phyloP scores from a whole-genome alignment of 306 rosid species.

The Cucumis cinereus region DNA sequence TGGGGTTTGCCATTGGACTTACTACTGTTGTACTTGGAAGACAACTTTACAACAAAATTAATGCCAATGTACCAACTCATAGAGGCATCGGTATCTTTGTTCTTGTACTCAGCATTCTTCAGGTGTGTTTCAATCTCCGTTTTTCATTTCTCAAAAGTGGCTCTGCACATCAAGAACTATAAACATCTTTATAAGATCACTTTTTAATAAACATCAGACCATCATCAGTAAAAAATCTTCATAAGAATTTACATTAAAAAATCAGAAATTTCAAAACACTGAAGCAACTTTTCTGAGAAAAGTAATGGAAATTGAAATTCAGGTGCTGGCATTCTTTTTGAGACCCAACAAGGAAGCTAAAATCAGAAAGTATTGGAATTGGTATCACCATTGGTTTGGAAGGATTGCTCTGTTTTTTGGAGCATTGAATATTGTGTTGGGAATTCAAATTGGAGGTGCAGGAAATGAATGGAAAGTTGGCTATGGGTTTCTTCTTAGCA shows the following conservation, averaged over 20 bases:
- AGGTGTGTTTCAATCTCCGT: conserved; percentile 33
- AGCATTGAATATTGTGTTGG: conserved; percentile 76
- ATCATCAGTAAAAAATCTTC: background rate
- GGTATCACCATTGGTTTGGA: conserved; percentile 90
- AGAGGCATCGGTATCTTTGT: conserved; percentile 87
- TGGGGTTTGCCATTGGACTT: conserved; percentile 71
- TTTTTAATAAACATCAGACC: background rate
- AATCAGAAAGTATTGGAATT: conserved; percentile 68
- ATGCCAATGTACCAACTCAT: conserved; percentile 64
- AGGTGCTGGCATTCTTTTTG: conserved; percentile 74
- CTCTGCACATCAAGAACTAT: background rate
- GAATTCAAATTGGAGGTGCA: conserved; percentile 68
- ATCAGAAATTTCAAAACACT: background rate
- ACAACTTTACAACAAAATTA: conserved; percentile 49
- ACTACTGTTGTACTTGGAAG: conserved; percentile 70
- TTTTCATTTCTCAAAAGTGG: background rate
- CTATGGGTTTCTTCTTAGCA: conserved; percentile 66
- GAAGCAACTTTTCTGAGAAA: background rate
- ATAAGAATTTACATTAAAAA: background rate
- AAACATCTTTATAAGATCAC: background rate
- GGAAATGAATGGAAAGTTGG: conserved; percentile 72
- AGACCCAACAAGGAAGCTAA: conserved; percentile 65
- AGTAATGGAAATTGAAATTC: conserved; percentile 3
- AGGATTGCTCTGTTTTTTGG: conserved; percentile 84
- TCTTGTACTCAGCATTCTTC: conserved; percentile 77